Base-by-base conservation (phyloP, 805 yeast species). In the Saccharomyces paradoxus region DNA sequence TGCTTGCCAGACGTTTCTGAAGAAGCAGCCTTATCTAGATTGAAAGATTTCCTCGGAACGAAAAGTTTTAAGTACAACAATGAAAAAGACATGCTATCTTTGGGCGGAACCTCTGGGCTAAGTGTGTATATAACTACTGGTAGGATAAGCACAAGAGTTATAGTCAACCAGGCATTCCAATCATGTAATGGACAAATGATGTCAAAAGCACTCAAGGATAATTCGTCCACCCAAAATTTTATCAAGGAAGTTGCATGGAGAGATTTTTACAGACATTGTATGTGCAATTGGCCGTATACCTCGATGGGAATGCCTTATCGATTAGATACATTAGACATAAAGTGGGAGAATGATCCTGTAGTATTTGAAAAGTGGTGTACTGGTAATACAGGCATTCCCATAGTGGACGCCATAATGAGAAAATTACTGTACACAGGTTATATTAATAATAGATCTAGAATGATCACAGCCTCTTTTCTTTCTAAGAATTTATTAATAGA, bases 341-440 rank as follows among this genome's bases (percentile, higher is more conserved):
- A 69, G 22, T 77, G 80, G 80, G 78, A 74, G 47, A 68, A 76
- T 52, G 74, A 75, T 54, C 58, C 61, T 2, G 72, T 68, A 7
- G 69, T 71, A 22, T 81, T 77, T 61, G 68, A 71, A 24, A 72
- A 71, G 22, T 81, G 85, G 86, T 75, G 81, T 55, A 61, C 70
- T 26, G 86, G 85, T 0, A 63, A 63, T 22, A 81, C 85, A 0
- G 86, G 85, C 1, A 73, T 71, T 50, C 84, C 86, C 0, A 71
- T 81, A 10, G 77, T 81, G 3, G 86, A 81, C 60, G 85, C 85
- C 1, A 74, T 79, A 44, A 81, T 81, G 85, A 68, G 81, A 37
- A 74, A 80, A 60, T 66, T 81, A 41, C 65, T 73, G 41, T 66
- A 70, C n/a, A 79, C 81, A 1, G 84, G 83, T 0, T 79, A 77